Percentiles rank a stretch among this genome's conserved stretches.
phyloP scores from a whole-genome alignment of 129 eudicot genomes.

The Helianthus annuus region DNA sequence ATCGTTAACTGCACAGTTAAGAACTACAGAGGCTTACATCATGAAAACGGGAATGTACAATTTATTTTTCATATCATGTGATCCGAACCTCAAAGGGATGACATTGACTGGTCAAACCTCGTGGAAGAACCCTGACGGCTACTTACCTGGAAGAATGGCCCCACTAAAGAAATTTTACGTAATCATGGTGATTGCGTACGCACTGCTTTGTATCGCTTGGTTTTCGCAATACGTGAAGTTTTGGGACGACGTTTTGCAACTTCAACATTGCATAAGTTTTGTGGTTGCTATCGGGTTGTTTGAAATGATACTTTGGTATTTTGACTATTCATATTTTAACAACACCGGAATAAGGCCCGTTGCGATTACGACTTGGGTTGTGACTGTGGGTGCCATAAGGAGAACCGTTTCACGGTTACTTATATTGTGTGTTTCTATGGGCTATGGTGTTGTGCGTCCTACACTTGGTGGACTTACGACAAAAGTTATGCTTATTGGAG shows the following conservation, averaged over 20 bases:
- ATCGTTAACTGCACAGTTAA: conserved; percentile 55
- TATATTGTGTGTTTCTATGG: conserved; percentile 91
- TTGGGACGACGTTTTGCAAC: conserved; percentile 84
- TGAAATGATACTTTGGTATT: conserved; percentile 94
- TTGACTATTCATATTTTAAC: conserved; percentile 85
- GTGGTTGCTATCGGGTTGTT: conserved; percentile 81
- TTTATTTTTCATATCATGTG: conserved; percentile 91
- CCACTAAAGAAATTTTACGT: conserved; percentile 82
- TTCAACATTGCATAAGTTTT: conserved; percentile 88
- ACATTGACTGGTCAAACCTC: conserved; percentile 74
- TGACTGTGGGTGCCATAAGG: conserved; percentile 85
- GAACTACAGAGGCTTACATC: conserved; percentile 58
- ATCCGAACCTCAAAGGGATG: conserved; percentile 74
- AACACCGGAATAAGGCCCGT: conserved; percentile 86
- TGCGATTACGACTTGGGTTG: conserved; percentile 92
- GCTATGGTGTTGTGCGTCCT: conserved; percentile 98
- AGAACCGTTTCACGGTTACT: conserved; percentile 81
- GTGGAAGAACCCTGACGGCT: conserved; percentile 96
- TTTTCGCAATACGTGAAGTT: conserved; percentile 75
- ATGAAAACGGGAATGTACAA: conserved; percentile 94
- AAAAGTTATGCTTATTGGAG: conserved; percentile 85
- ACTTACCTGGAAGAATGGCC: conserved; percentile 97
- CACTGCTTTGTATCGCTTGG: conserved; percentile 69
- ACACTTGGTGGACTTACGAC: conserved; percentile 98
- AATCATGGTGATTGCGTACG: conserved; percentile 73